Conservation (phyloP, 176 grass and related monocot species). For the Puccinellia tenuiflora region DNA sequence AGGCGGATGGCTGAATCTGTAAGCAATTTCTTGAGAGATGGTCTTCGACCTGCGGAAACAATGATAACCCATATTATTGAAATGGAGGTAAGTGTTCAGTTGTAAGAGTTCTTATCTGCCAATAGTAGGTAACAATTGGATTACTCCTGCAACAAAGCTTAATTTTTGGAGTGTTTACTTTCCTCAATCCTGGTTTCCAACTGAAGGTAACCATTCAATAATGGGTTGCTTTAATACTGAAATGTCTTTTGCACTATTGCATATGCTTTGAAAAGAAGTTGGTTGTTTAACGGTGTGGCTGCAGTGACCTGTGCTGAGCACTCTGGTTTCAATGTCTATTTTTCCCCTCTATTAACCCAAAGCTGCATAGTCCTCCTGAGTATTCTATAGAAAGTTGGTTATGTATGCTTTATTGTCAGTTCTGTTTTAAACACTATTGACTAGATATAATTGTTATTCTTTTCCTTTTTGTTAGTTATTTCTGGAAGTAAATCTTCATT, state of each 20-base stretch:
- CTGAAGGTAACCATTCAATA: constrained; percentile 11
- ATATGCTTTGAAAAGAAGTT: constrained; percentile 14
- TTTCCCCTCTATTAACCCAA: background rate
- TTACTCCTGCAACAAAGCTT: background rate
- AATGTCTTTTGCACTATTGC: background rate
- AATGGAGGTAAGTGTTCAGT: constrained; percentile 74
- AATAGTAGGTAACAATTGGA: background rate
- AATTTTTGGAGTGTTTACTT: background rate
- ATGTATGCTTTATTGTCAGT: background rate
- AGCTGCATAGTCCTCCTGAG: background rate
- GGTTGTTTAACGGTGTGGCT: background rate
- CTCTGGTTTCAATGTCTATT: background rate
- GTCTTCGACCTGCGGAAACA: constrained; percentile 75
- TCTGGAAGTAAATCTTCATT: background rate
- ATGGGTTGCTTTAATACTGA: background rate
- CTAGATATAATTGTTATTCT: background rate
- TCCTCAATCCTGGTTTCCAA: background rate
- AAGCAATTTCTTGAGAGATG: constrained; percentile 84
- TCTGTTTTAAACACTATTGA: constrained; percentile 3
- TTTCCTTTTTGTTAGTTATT: background rate
- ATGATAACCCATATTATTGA: constrained; percentile 98
- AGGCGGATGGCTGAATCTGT: constrained; percentile 75
- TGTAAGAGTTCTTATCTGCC: constrained; percentile 14
- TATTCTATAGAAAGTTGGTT: constrained; percentile 10
- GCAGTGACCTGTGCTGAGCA: background rate